Evolutionary conservation across 1,284 basidiomycete genomes (phyloP).

Genomic region (Moesziomyces antarcticus): DNA sequence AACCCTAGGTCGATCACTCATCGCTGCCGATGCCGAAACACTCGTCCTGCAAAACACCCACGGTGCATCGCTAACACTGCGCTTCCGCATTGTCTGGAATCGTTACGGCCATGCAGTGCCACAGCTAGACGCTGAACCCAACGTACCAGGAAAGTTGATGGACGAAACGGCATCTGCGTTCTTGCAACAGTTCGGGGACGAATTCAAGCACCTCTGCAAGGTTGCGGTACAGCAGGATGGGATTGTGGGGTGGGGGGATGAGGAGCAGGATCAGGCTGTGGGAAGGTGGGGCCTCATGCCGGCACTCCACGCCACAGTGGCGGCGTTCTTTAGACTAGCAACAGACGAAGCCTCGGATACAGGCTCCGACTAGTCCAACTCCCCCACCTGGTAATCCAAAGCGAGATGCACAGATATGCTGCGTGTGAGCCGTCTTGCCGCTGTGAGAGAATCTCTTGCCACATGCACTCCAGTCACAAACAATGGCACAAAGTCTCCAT

Average conservation of each 20-base stretch:
- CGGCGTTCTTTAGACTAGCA: constrained; percentile 30
- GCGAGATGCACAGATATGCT: constrained; percentile 1
- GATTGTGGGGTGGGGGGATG: constrained; percentile 18
- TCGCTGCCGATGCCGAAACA: constrained; percentile 1
- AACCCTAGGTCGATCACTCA: constrained; percentile 7
- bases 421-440: neutral
- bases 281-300: constrained; percentile 27
- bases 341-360: neutral
- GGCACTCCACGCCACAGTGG: constrained; percentile 10
- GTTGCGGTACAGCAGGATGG: constrained; percentile 9
- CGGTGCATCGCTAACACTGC: constrained; percentile 6
- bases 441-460: too few relatives aligned
- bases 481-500: too few relatives aligned
- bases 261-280: neutral
- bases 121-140: constrained; percentile 1
- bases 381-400: too few relatives aligned
- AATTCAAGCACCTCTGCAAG: constrained; percentile 24
- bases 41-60: constrained; percentile 12
- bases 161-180: neutral
- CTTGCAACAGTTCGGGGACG: constrained; percentile 4
- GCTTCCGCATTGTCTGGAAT: constrained; percentile 25
- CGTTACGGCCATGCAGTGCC: constrained; percentile 32
- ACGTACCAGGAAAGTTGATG: neutral
- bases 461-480: too few relatives aligned
- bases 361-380: too few relatives aligned